Base-by-base conservation (phyloP, 148 eudicot genomes). In the Heliosperma pusillum region DNA sequence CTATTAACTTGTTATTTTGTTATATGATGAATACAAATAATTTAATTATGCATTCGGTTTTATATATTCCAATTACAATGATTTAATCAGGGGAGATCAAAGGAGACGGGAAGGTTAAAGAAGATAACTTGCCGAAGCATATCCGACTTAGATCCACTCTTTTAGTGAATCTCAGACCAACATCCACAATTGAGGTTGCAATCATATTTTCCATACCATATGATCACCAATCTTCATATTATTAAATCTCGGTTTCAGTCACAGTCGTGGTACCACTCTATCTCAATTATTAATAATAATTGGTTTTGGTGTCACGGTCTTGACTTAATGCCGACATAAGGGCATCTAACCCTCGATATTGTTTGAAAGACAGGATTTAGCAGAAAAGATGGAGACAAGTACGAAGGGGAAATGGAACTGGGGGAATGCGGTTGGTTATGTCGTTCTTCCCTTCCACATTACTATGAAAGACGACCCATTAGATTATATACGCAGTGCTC, bases 401-500 rank as follows among this genome's bases (percentile, higher is more conserved):
- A 81, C 86, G 2, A 80, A 81, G 24, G 60, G 59, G 15, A 52
- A 42, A 53, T 85, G 81, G 62, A 72, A 61, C 72, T 89, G 90
- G 97, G 94, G 94, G 2, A 92, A 92, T 63, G 25, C 66, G 8
- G 72, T 92, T 2, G 92, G 87, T 29, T 87, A 83, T 61, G 76
- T 88, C 3, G 52, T 88, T 19, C 77, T 92, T 6, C 97, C 97
- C 1, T 77, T 89, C 69, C 74, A 81, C 64, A 79, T 92, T 10
- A 74, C 73, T 2, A 26, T 87, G 11, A 75, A 56, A 73, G 83
- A 84, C 13, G 88, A 92, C 61, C 90, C 92, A 4, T 80, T 89
- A 56, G 77, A 86, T 47, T 81, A 88, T 26, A 70, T 92, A 63
- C 86, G 80, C 8, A 66, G 76, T 70, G 94, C 89, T 27, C 87